Evolutionary conservation across 1,284 basidiomycete species (phyloP), one percentile per base, ranked within the genome.

Genomic region (Rhodofomes roseus): DNA sequence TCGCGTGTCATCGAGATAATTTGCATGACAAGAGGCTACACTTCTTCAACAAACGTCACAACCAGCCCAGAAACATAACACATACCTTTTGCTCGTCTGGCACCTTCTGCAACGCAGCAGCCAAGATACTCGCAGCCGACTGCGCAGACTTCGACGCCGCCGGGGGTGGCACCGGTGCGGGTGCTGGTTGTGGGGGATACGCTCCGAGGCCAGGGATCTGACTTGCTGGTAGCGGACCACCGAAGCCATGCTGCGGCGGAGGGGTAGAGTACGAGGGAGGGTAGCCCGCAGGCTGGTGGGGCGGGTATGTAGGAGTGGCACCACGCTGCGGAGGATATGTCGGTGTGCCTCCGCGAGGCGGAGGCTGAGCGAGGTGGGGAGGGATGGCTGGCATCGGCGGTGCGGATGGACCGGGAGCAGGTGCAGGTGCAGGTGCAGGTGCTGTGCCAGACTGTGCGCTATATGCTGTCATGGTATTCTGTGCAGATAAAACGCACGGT

Each of bases 1-100:
- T 90, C 88, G 3, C 84, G 82, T 0, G 85, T 85, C 86, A 90
- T 87, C 18, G 81, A 77, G 54, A 90, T 68, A 9, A 90, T 82
- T 51, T 82, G 81, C 75, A 89, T 78, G 25, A 90, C 84, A 68
- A 89, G 79, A 27, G 82, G 81, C 87, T 89, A 60, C 2, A 55
- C 25, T 48, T 20, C 27, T 27, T 56, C 29, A 36, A 18, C 34
- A 46, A 18, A 40, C 6, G 37, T 7, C 41, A 29, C 23, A 51
- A 54, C 43, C 56, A 11, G 31, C 5, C 4, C 31, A 34, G 31
- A 34, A 34, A 11, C 4, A 34, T 4, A 34, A 34, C n/a, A 61
- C 71, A 57, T 65, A 85, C 87, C 76, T 83, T 87, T 66, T 90
- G 87, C 11, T 88, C 87, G 54, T 89, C 86, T 9, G 86, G 83